Conservation (phyloP, 2,329 filamentous ascomycete species). For the Colletotrichum sublineola region DNA sequence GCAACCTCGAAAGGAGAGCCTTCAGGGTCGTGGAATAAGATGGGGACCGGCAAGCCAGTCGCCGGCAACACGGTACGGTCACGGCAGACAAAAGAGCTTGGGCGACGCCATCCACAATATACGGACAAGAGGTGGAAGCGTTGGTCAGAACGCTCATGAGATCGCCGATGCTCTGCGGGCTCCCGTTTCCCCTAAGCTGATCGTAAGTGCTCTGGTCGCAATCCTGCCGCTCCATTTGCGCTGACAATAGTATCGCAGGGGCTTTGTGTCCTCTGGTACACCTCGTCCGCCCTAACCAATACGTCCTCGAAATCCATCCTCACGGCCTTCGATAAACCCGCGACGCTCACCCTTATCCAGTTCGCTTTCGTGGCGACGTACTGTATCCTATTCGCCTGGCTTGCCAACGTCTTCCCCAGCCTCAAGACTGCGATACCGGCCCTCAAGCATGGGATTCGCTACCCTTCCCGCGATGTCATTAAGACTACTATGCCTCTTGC, state of each 20-base stretch:
- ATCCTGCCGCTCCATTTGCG: neutral
- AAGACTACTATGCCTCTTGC: constrained; percentile 91
- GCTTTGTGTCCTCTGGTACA: constrained; percentile 93
- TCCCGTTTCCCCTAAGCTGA: constrained; percentile 87
- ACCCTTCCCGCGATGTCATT: constrained; percentile 85
- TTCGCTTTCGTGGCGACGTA: constrained; percentile 93
- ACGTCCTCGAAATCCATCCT: constrained; percentile 98
- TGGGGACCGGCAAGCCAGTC: constrained; percentile 47
- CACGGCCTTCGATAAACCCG: constrained; percentile 89
- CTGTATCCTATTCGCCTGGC: constrained; percentile 83
- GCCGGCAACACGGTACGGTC: constrained; percentile 55
- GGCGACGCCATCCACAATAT: constrained; percentile 90
- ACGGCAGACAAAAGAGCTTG: constrained; percentile 86
- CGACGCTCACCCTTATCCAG: constrained; percentile 92
- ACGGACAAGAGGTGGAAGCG: constrained; percentile 82
- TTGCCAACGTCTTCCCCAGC: constrained; percentile 79
- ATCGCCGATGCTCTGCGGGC: constrained; percentile 91
- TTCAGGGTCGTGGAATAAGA: constrained; percentile 57
- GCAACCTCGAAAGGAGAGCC: constrained; percentile 70
- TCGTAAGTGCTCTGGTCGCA: constrained; percentile 69
- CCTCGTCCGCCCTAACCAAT: constrained; percentile 94
- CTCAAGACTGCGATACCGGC: constrained; percentile 81
- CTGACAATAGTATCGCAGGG: constrained; percentile 63
- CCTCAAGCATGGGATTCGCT: constrained; percentile 85
- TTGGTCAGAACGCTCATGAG: constrained; percentile 93